A percentile compares a stretch with the other conserved stretches of the same genome.
These are phyloP conservation scores for Dipteronia dyeriana DNA, from an alignment of 345 rosid species.

Conservation along the genomic window DNA sequence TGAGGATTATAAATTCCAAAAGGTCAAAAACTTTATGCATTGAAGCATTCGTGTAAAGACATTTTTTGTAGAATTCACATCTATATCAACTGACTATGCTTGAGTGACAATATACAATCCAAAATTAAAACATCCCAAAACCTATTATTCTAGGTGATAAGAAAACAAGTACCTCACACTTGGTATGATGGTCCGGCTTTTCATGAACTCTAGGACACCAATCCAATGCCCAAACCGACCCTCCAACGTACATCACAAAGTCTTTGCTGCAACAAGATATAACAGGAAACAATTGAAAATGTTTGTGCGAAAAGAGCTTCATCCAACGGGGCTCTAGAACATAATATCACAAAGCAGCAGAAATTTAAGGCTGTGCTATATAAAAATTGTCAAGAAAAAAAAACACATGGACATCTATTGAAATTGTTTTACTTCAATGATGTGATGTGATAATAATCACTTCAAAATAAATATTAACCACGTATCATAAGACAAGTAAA, in stretches of 20 bases:
- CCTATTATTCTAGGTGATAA: not conserved
- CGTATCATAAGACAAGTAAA: not conserved
- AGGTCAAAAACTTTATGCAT: not conserved
- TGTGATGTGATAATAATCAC: not conserved
- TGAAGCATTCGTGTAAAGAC: not conserved
- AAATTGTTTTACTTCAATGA: not conserved
- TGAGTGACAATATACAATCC: not conserved
- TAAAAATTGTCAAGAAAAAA: not conserved
- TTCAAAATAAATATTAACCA: not conserved
- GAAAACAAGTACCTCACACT: constrained; percentile 59
- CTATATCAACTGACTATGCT: not conserved
- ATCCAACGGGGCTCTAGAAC: not conserved
- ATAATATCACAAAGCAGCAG: not conserved
- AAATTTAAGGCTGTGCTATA: not conserved
- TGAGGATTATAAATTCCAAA: not conserved
- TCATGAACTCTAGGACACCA: constrained; percentile 80
- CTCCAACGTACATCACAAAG: constrained; percentile 80
- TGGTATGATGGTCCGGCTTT: constrained; percentile 45
- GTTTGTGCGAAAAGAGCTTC: not conserved
- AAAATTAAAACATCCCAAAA: not conserved
- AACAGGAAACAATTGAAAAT: not conserved
- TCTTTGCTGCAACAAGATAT: constrained; percentile 66
- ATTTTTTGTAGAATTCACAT: not conserved
- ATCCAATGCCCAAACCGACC: constrained; percentile 89
- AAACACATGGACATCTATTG: not conserved